Evolutionary conservation across 345 rosid genomes (phyloP).

Genomic region (Erodium maritimum): DNA sequence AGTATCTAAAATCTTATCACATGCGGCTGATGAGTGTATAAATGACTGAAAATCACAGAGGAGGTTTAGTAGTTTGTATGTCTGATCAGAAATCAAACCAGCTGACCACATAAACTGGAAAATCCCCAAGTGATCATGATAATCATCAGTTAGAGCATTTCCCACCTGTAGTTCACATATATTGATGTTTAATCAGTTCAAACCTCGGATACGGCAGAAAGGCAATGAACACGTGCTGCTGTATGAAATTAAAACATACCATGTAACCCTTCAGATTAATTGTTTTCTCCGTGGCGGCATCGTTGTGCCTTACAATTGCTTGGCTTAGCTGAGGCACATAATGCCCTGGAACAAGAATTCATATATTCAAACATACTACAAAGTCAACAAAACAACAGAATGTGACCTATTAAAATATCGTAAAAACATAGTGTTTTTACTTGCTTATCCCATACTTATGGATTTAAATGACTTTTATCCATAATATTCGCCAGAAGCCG

Average conservation of each 20-base stretch:
- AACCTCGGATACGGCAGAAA: not conserved
- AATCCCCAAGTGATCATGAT: conserved; percentile 63
- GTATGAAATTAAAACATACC: conserved; percentile 29
- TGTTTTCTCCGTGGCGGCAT: conserved; percentile 20
- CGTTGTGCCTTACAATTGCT: conserved; percentile 54
- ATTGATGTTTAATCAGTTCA: conserved; percentile 6
- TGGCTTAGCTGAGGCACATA: conserved; percentile 92
- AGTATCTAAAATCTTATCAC: conserved; percentile 36
- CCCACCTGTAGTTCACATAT: conserved; percentile 57
- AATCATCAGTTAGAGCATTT: conserved; percentile 84
- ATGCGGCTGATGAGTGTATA: conserved; percentile 50
- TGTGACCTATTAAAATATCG: not conserved
- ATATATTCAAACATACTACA: conserved; percentile 1
- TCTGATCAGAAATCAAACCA: conserved; percentile 84
- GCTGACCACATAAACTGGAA: conserved; percentile 78
- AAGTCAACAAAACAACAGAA: conserved; percentile 1
- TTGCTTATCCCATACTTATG: not conserved
- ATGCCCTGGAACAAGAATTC: conserved; percentile 47
- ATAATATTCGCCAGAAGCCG: not conserved
- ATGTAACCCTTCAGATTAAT: conserved; percentile 85
- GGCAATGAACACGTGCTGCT: not conserved
- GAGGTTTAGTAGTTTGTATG: conserved; percentile 49
- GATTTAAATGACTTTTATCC: not conserved
- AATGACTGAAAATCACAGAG: conserved; percentile 64
- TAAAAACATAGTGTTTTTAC: not conserved